A percentile compares a stretch with the other conserved stretches of the same genome.
Conservation (phyloP, 768 basidiomycete genomes). For the Tylopilus sp. region DNA sequence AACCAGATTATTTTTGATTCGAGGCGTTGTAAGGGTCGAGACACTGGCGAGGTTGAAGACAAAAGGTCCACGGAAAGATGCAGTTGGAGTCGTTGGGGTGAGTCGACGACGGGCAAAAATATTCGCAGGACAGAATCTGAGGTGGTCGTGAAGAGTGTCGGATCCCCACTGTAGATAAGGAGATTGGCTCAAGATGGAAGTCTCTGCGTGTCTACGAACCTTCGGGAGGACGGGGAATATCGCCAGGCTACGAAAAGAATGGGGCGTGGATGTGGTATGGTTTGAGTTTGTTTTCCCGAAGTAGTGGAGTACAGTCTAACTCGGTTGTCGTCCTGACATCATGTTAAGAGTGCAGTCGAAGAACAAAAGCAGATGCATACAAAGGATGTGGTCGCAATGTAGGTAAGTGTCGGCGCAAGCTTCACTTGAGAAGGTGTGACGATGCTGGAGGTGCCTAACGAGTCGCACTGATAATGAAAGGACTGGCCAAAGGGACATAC, state of each 20-base stretch:
- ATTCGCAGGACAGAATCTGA: conserved; percentile 79
- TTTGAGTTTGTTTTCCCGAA: conserved; percentile 64
- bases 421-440: conserved; percentile 48
- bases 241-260: conserved; percentile 73
- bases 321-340: conserved; percentile 47
- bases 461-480: conserved; percentile 10
- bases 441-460: conserved; percentile 35
- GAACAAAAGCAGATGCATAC: conserved; percentile 36
- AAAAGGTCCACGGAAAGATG: conserved; percentile 74
- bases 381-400: conserved; percentile 61
- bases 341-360: conserved; percentile 6
- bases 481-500: conserved; percentile 38
- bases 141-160: conserved; percentile 81
- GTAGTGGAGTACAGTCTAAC: conserved; percentile 72
- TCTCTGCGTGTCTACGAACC: conserved; percentile 37
- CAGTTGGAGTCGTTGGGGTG: conserved; percentile 79
- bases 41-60: conserved; percentile 45
- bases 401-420: conserved; percentile 76
- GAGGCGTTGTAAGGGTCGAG: conserved; percentile 24
- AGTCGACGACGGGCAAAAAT: conserved; percentile 85
- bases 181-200: conserved; percentile 1
- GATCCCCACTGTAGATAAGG: conserved; percentile 53
- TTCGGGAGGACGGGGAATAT: conserved; percentile 61
- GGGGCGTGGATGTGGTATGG: conserved; percentile 70
- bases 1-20: conserved; percentile 64